Base-by-base conservation (phyloP, 345 rosid genomes). In the Euphorbia lathyris region DNA sequence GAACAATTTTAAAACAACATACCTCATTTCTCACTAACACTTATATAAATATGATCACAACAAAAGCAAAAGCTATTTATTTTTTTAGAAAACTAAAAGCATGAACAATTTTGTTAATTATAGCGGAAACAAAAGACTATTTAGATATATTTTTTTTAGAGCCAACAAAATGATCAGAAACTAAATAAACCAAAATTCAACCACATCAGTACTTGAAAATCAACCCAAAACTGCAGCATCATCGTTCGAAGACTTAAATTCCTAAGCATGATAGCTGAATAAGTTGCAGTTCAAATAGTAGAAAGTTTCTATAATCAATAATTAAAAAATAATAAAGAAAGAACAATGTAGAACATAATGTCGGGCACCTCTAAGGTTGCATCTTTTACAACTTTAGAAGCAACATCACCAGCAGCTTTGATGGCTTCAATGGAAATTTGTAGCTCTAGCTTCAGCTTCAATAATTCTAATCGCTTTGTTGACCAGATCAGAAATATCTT, bases 311-410 rank as follows among this genome's bases (percentile, higher is more conserved):
- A 61, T 63, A 5, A 48, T 52, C 10, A 34, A 38, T 10, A 32
- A 20, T 45, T 45, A 16, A 56, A 29, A 50, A 34, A 34, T 2
- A 34, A 34, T 7, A 34, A 34, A 38, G 55, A 42, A 61, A 17
- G 43, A 43, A 36, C 58, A 22, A 22, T 14, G 17, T 29, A 9
- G 9, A 36, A 63, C 43, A 72, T 16, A 68, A 65, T 20, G 55
- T 29, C 40, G 30, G 71, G 71, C 53, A 80, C 99, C 96, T 95
- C 99, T 67, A 86, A 66, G 42, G 99, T 97, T 27, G 97, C 94
- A 74, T 85, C 87, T 77, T 86, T 95, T 67, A 95, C 99, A 76
- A 88, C 92, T 82, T 95, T 97, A 72, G 99, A 97, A 60, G 99
- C 98, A 59, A 90, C 88, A 58, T 93, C 96, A 10, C 97, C 88